phyloP scores from a whole-genome alignment of 2,329 filamentous ascomycete genomes.

The Biscogniauxia marginata region DNA sequence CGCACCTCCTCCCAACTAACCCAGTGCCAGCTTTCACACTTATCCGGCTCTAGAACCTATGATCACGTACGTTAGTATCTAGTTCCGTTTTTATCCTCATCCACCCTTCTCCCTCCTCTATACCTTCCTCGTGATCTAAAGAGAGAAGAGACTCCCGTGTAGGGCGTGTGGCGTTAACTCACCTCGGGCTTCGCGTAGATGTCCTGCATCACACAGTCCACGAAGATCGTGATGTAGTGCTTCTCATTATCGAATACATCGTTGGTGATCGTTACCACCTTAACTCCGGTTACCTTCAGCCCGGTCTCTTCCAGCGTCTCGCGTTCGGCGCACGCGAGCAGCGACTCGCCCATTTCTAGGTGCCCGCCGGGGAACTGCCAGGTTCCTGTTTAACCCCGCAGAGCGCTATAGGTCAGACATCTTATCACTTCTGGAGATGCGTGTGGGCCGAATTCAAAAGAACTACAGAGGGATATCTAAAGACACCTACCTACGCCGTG shows the following conservation, averaged over 20 bases:
- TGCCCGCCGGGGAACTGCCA: constrained; percentile 74
- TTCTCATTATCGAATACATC: constrained; percentile 62
- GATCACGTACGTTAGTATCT: constrained; percentile 4
- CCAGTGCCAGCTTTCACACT: constrained; percentile 53
- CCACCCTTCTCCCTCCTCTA: not conserved
- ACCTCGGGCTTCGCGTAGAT: constrained; percentile 53
- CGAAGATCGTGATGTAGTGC: constrained; percentile 75
- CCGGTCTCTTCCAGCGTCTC: constrained; percentile 73
- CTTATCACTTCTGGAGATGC: too few species aligned
- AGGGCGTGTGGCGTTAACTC: too few species aligned
- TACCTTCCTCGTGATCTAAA: not conserved
- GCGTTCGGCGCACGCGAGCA: constrained; percentile 61
- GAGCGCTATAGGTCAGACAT: too few species aligned
- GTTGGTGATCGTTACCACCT: constrained; percentile 63
- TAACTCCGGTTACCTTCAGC: constrained; percentile 50
- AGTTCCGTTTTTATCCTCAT: constrained; percentile 35
- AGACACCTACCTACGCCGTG: constrained; percentile 50
- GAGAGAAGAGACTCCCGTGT: not conserved
- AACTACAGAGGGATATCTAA: not conserved
- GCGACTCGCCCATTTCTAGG: constrained; percentile 66
- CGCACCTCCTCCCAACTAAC: constrained; percentile 43
- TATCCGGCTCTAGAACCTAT: constrained; percentile 47
- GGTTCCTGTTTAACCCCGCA: constrained; percentile 42
- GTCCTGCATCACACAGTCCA: constrained; percentile 51
- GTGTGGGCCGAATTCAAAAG: not conserved